Evolutionary conservation across 208 protist genomes (phyloP).

Genomic region (Crithidia bombi): DNA sequence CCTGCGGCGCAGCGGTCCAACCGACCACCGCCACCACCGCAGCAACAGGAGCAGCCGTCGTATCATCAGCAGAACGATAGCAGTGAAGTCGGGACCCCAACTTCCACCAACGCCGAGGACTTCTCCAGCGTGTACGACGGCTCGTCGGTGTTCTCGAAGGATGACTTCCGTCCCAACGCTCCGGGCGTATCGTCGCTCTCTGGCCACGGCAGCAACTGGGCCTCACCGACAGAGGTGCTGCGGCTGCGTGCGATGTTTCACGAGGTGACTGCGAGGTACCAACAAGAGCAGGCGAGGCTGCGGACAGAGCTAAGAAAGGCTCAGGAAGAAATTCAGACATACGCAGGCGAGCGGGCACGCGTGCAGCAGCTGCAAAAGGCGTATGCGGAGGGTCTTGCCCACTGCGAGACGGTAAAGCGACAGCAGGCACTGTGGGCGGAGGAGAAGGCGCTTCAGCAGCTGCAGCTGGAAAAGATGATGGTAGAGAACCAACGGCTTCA

Average conservation of each 20-base stretch:
- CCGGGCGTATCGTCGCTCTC: neutral
- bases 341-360: conserved; percentile 30
- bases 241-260: conserved; percentile 53
- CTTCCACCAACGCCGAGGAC: conserved; percentile 9
- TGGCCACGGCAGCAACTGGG: conserved; percentile 49
- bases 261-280: conserved; percentile 44
- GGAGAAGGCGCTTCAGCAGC: conserved; percentile 58
- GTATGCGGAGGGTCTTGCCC: conserved; percentile 43
- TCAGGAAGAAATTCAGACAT: conserved; percentile 30
- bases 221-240: conserved; percentile 74
- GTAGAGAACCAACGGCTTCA: conserved; percentile 77
- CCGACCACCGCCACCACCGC: neutral
- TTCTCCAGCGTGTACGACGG: neutral
- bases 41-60: conserved; percentile 5
- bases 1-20: no score
- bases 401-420: conserved; percentile 33
- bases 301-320: conserved; percentile 37
- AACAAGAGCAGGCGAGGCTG: conserved; percentile 39
- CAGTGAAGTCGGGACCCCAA: neutral
- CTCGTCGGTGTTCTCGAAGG: neutral
- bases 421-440: conserved; percentile 52
- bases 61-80: neutral
- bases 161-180: neutral
- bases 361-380: conserved; percentile 42
- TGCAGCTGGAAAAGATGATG: conserved; percentile 61